A percentile compares a stretch with the other conserved stretches of the same genome.
These are phyloP conservation scores for Curvularia lunata DNA, from an alignment of 2,329 filamentous ascomycete species.

Conservation along the genomic window DNA sequence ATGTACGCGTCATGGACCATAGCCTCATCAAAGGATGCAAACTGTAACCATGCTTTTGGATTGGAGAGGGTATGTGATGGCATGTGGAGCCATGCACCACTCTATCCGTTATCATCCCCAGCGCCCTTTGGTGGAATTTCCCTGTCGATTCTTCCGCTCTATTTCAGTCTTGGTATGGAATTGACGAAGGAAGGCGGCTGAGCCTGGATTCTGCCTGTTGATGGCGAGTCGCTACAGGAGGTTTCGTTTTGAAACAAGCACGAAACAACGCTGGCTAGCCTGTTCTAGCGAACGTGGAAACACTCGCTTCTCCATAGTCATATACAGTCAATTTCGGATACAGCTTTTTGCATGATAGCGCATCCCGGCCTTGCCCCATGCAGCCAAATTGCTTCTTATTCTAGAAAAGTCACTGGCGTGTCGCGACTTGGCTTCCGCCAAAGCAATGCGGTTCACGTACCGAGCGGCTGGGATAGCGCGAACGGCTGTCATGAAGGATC, in stretches of 20 bases:
- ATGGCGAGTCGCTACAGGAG: constrained; percentile 20
- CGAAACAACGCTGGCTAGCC: constrained; percentile 23
- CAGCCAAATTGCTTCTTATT: constrained; percentile 22
- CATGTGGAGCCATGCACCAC: not conserved
- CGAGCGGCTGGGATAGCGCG: constrained; percentile 16
- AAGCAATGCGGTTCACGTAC: constrained; percentile 16
- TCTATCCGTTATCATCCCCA: not conserved
- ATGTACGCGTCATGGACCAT: constrained; percentile 15
- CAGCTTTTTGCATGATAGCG: constrained; percentile 23
- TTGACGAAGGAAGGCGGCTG: not conserved
- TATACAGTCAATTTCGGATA: constrained; percentile 31
- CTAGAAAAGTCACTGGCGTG: constrained; percentile 17
- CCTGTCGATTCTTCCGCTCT: not conserved
- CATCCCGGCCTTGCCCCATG: constrained; percentile 12
- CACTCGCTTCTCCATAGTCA: constrained; percentile 27
- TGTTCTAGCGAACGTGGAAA: constrained; percentile 29
- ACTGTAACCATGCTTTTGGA: not conserved
- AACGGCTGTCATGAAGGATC: constrained; percentile 28
- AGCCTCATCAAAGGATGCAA: constrained; percentile 10
- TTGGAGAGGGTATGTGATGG: not conserved
- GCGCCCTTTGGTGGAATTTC: not conserved
- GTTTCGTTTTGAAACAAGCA: constrained; percentile 32
- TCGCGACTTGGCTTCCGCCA: constrained; percentile 18
- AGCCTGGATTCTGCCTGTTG: constrained; percentile 2
- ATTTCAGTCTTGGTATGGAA: not conserved